These are phyloP conservation scores for Diaporthe destruens DNA, from an alignment of 2,329 filamentous ascomycete genomes.

Conservation along the genomic window DNA sequence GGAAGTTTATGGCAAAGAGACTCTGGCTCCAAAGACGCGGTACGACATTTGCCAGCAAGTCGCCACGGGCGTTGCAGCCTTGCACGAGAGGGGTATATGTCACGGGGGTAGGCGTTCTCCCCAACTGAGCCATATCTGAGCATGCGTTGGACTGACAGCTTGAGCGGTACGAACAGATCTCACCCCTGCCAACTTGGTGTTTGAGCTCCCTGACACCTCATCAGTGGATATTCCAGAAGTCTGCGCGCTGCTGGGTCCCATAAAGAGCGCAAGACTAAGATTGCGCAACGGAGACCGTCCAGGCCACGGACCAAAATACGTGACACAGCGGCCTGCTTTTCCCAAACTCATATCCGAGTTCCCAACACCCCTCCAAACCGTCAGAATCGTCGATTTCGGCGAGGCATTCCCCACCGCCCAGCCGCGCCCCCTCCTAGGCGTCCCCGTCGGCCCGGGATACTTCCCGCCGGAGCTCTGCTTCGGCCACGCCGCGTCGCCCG, in stretches of 20 bases:
- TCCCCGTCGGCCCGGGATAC: not conserved
- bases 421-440: not conserved
- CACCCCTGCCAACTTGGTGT: not conserved
- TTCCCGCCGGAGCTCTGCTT: conserved; percentile 22
- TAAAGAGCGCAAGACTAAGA: not conserved
- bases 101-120: not conserved
- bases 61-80: not conserved
- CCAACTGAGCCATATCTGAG: not conserved
- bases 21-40: not conserved
- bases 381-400: not conserved
- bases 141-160: not conserved
- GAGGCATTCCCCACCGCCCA: not conserved
- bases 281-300: not conserved
- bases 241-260: not conserved
- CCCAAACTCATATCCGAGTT: not conserved
- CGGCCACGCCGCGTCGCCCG: not conserved
- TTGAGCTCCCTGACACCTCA: conserved; percentile 2
- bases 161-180: not conserved
- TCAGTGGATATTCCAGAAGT: not conserved
- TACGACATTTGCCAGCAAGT: not conserved
- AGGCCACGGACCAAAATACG: not conserved
- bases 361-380: not conserved
- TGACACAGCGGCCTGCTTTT: not conserved
- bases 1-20: not conserved
- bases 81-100: conserved; percentile 8